A percentile compares a stretch with the other conserved stretches of the same genome.
Conservation (phyloP, 768 basidiomycete species). For the Serendipita sp. region DNA sequence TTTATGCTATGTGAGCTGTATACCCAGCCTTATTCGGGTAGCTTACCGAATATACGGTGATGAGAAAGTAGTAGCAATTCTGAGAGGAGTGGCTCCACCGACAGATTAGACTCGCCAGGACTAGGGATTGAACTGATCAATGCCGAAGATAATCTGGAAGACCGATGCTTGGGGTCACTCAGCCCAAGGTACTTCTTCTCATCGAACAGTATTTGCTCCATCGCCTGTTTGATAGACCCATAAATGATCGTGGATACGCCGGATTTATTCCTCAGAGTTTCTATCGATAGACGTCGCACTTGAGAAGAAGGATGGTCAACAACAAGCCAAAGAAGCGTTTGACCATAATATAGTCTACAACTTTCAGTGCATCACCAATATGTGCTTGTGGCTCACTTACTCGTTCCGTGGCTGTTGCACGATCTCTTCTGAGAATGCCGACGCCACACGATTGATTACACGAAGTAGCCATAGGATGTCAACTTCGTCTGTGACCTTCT, state of each 20-base stretch:
- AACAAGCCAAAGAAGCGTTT: neutral
- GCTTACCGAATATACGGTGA: neutral
- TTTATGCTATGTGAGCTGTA: neutral
- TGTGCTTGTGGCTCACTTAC: slow-evolving; percentile 31
- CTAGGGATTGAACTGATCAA: neutral
- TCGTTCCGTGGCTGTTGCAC: slow-evolving; percentile 28
- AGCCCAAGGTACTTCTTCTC: neutral
- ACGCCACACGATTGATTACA: slow-evolving; percentile 36
- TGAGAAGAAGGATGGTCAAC: neutral
- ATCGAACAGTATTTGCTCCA: neutral
- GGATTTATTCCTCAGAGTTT: neutral
- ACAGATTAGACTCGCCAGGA: neutral
- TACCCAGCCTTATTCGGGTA: neutral
- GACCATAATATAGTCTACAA: neutral
- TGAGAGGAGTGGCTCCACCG: neutral
- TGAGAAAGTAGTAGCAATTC: neutral
- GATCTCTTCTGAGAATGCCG: slow-evolving; percentile 34
- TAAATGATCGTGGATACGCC: neutral
- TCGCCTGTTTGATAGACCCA: neutral
- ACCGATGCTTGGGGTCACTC: neutral
- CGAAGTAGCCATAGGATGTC: slow-evolving; percentile 69
- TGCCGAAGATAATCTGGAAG: neutral
- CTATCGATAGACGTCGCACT: neutral
- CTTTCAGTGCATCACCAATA: neutral
- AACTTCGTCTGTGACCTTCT: slow-evolving; percentile 41